These are phyloP conservation scores for Lagerstroemia fauriei DNA, from an alignment of 441 rosid genomes.

Conservation along the genomic window DNA sequence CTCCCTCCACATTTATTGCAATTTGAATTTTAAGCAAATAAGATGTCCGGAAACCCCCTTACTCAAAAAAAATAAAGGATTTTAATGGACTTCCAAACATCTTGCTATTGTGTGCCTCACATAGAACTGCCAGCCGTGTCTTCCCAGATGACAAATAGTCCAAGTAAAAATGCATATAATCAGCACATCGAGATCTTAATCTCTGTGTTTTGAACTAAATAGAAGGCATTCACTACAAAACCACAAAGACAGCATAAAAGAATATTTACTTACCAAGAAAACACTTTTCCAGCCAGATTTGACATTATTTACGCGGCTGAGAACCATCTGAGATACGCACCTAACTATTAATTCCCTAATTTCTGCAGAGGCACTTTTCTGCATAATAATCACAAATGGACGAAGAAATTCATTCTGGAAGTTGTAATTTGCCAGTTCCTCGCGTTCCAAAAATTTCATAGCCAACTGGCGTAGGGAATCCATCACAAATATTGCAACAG, in stretches of 20 bases:
- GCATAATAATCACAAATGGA: constrained; percentile 94
- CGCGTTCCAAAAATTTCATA: constrained; percentile 96
- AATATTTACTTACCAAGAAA: constrained; percentile 63
- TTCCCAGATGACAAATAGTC: no score
- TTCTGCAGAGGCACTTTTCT: constrained; percentile 81
- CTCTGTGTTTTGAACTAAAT: background rate
- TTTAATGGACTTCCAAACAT: no score
- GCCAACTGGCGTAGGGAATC: constrained; percentile 97
- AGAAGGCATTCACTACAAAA: background rate
- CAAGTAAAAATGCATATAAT: background rate
- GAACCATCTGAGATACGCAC: constrained; percentile 98
- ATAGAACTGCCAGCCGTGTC: no score
- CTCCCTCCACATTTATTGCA: background rate
- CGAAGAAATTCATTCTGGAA: constrained; percentile 96
- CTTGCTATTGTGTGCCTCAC: no score
- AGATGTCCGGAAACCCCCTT: no score
- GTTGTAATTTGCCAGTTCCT: constrained; percentile 95
- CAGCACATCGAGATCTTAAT: background rate
- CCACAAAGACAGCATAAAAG: background rate
- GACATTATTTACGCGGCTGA: constrained; percentile 87
- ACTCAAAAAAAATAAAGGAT: no score
- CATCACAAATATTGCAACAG: constrained; percentile 98
- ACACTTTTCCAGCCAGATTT: constrained; percentile 99
- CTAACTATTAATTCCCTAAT: constrained; percentile 93
- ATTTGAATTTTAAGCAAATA: background rate